Conservation (phyloP, 2,329 filamentous ascomycete species). For the Nemania sp. region DNA sequence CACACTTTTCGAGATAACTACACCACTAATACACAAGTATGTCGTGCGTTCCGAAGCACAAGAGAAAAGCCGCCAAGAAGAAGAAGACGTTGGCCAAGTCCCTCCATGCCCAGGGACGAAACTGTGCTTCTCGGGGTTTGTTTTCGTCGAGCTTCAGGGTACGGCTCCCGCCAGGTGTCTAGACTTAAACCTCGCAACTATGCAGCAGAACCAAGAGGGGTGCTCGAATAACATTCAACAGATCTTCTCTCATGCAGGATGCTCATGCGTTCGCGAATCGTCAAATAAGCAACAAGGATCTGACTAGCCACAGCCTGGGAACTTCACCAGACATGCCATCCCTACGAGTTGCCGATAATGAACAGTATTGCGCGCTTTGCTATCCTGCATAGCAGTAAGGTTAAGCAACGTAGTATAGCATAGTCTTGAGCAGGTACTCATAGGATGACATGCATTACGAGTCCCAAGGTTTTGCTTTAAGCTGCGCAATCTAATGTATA, state of each 20-base stretch:
- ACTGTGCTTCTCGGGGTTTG: slow-evolving; percentile 12
- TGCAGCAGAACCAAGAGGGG: slow-evolving; percentile 3
- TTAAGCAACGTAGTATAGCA: neutral
- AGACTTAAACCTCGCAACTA: slow-evolving; percentile 3
- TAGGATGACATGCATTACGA: too few relatives aligned
- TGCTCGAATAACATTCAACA: neutral
- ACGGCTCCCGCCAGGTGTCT: slow-evolving; percentile 3
- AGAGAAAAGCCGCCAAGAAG: slow-evolving; percentile 1
- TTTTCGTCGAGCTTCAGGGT: neutral
- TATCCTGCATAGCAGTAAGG: slow-evolving; percentile 5
- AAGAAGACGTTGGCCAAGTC: neutral
- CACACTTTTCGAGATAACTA: neutral
- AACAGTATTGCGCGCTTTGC: neutral
- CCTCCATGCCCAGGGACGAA: neutral
- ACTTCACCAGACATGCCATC: neutral
- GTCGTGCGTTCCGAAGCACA: slow-evolving; percentile 8
- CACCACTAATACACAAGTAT: neutral
- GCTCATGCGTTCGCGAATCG: neutral
- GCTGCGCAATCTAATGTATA: too few relatives aligned
- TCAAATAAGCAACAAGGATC: neutral
- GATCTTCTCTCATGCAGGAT: neutral
- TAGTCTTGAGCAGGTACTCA: too few relatives aligned
- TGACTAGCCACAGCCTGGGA: neutral
- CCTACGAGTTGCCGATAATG: neutral
- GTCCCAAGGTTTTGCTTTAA: too few relatives aligned